phyloP scores from a whole-genome alignment of 371 early-diverging fungal genomes.

The Mucor saturninus region DNA sequence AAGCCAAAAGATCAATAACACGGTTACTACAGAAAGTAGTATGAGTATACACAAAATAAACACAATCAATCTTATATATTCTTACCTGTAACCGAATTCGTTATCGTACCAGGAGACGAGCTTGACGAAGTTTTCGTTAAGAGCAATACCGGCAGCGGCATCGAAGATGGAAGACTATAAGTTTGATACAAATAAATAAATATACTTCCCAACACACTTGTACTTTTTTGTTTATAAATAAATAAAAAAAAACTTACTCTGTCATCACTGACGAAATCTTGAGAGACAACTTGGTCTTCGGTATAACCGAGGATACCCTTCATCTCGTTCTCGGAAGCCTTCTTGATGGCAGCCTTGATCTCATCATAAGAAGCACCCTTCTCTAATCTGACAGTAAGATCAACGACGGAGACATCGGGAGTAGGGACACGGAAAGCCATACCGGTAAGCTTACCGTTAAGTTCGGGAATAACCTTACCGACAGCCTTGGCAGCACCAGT shows the following conservation, averaged over 20 bases:
- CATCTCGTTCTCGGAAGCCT: conserved; percentile 78
- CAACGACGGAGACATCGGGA: conserved; percentile 98
- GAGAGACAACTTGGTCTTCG: conserved; percentile 96
- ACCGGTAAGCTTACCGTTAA: conserved; percentile 98
- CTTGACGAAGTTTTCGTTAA: conserved; percentile 98
- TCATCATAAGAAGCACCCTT: conserved; percentile 92
- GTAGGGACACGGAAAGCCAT: conserved; percentile 99
- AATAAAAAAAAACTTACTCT: conserved; percentile 34
- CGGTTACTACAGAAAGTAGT: conserved; percentile 60
- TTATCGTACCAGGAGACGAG: conserved; percentile 95
- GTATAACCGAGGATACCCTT: conserved; percentile 87
- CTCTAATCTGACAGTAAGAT: conserved; percentile 91
- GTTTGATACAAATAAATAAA: neutral
- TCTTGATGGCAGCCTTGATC: conserved; percentile 88
- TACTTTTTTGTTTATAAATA: neutral
- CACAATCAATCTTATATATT: neutral
- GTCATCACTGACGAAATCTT: conserved; percentile 92
- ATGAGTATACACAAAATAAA: neutral
- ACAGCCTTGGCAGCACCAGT: conserved; percentile 99
- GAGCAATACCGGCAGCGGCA: conserved; percentile 95
- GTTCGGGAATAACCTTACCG: conserved; percentile 96
- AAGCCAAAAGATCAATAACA: conserved; percentile 85
- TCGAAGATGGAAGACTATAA: conserved; percentile 90
- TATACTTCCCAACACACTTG: neutral
- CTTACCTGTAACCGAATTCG: conserved; percentile 87